These are phyloP conservation scores for Beverwykella pulmonaria DNA, from an alignment of 495 filamentous ascomycete species.

Conservation along the genomic window DNA sequence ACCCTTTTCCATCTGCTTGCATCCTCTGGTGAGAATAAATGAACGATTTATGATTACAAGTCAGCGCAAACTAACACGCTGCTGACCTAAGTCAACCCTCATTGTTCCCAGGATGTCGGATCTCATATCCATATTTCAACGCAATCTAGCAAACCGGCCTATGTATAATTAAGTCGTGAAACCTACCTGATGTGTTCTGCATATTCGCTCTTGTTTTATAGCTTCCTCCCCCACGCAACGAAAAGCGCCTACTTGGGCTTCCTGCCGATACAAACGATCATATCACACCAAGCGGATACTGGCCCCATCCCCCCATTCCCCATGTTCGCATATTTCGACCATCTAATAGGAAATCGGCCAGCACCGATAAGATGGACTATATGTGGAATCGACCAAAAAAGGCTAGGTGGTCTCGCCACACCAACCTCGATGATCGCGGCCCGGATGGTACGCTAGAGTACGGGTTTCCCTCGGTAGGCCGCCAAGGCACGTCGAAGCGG, in stretches of 20 bases:
- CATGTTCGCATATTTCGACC: background rate
- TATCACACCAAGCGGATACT: too few species aligned
- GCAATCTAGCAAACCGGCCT: conserved; percentile 1
- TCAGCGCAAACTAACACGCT: conserved; percentile 9
- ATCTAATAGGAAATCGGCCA: conserved; percentile 3
- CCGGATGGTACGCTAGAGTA: conserved; percentile 13
- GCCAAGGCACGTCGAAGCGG: background rate
- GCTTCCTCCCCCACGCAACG: too few species aligned
- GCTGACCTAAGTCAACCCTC: background rate
- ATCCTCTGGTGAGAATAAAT: background rate
- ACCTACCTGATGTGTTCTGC: background rate
- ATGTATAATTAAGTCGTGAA: conserved; percentile 6
- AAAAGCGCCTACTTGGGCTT: background rate
- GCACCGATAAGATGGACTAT: conserved; percentile 36
- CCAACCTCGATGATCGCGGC: conserved; percentile 22
- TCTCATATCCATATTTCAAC: background rate
- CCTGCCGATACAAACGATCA: background rate
- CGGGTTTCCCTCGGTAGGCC: conserved; percentile 4
- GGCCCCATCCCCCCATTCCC: background rate
- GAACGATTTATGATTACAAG: background rate
- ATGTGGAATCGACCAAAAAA: conserved; percentile 25
- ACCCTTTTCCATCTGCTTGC: background rate
- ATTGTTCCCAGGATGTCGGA: background rate
- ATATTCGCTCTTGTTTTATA: too few species aligned
- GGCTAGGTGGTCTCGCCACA: conserved; percentile 19